Conservation (phyloP, 164 flowering plant genomes). For the grape (Vitis vinifera) region ASM3070453v1 NC_081805.1:27479501-27480000, state of each 20-base stretch:
- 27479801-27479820: not conserved
- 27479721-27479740: constrained; percentile 5
- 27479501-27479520: constrained; percentile 1
- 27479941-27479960: not conserved
- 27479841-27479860: not conserved
- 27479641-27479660: not conserved
- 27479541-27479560: not conserved
- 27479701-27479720: not conserved
- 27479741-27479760: constrained; percentile 18
- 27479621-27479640: not conserved
- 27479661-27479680: not conserved
- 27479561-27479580: not conserved
- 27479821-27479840: not conserved
- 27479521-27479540: not conserved
- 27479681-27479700: too few relatives aligned
- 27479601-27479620: not conserved
- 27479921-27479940: not conserved
- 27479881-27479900: not conserved
- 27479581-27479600: not conserved
- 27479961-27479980: not conserved
- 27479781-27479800: not conserved
- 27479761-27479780: constrained; percentile 14
- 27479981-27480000: not conserved
- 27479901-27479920: not conserved
- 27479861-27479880: not conserved